These are phyloP conservation scores for Tolypocladium endophyticum DNA, from an alignment of 2,329 filamentous ascomycete species.

Conservation along the genomic window DNA sequence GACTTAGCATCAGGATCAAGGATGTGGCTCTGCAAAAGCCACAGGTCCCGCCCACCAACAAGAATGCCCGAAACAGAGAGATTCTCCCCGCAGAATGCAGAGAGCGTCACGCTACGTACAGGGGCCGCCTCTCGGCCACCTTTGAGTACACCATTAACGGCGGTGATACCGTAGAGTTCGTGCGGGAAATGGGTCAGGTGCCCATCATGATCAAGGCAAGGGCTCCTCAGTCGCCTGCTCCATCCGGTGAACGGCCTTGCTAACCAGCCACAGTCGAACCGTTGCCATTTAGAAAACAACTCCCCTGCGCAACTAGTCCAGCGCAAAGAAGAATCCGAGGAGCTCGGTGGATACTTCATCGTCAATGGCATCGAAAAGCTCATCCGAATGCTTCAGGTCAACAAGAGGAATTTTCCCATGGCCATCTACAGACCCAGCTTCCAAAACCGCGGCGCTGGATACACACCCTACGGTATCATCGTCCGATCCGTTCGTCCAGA, in stretches of 20 bases:
- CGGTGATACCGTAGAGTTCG: conserved; percentile 71
- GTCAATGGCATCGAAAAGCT: conserved; percentile 97
- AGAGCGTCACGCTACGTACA: conserved; percentile 85
- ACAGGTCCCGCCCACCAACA: conserved; percentile 69
- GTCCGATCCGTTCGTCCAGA: conserved; percentile 91
- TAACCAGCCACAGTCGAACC: conserved; percentile 54
- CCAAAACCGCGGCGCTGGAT: conserved; percentile 72
- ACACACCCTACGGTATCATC: conserved; percentile 84
- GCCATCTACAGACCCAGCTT: conserved; percentile 89
- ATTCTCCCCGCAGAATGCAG: conserved; percentile 88
- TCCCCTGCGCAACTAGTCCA: conserved; percentile 74
- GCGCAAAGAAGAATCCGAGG: conserved; percentile 89
- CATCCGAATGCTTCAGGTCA: conserved; percentile 82
- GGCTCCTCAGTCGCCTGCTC: not conserved
- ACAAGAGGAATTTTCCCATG: conserved; percentile 88
- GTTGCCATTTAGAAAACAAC: conserved; percentile 81
- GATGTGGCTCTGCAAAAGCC: conserved; percentile 77
- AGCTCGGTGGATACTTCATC: conserved; percentile 92
- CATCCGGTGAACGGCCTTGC: not conserved
- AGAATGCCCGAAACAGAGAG: conserved; percentile 71
- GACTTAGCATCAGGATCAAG: conserved; percentile 66
- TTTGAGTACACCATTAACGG: conserved; percentile 83
- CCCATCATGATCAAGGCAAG: conserved; percentile 87
- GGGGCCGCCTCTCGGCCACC: conserved; percentile 72
- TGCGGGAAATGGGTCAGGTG: conserved; percentile 77